Evolutionary conservation across 139 green algal species (phyloP), one percentile per base, ranked within the genome.

Genomic region (Eudorina sp.): DNA sequence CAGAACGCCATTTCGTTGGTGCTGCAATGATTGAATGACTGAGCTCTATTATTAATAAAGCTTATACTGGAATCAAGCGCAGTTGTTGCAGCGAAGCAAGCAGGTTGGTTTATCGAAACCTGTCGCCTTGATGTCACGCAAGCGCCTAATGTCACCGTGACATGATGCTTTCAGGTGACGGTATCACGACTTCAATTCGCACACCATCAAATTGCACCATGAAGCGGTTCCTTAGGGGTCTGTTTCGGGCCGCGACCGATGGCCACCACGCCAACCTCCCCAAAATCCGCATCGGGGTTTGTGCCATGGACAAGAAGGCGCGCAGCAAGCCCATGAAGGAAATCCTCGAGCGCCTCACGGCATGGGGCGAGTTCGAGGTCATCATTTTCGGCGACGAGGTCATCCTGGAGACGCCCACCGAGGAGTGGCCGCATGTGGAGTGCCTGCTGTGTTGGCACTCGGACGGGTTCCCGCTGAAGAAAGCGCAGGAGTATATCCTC

Each of bases 401-500:
- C 53, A 99, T 99, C 64, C 76, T 99, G 53, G 91, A 98, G 46
- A 85, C 96, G 84, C 92, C 95, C 0, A 90, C 98, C 8, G 95
- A 99, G 36, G 93, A 98, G 43, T 99, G 98, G 98, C 98, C 98
- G 2, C 55, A 93, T 21, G 96, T 94, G 38, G 95, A 99, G 55
- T 96, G 92, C 76, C 88, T 99, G 74, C 95, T 99, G 70, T 96
- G 94, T 43, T 99, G 98, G 96, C 96, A 98, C 94, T 97, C 92
- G 46, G 94, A 98, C 13, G 96, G 97, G n/a, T 99, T 99, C 72
- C 98, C 98, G 0, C 90, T 99, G 19, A 80, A 92, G 23, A 99
- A 99, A 94, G 98, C 94, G 13, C 86, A 89, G 69, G 78, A 84
- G 31, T 92, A 89, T 27, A 53, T 88, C 38, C 81, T 89, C 23